Evolutionary conservation across 495 filamentous ascomycete genomes (phyloP).

Genomic region (Aspergillus sparsus): DNA sequence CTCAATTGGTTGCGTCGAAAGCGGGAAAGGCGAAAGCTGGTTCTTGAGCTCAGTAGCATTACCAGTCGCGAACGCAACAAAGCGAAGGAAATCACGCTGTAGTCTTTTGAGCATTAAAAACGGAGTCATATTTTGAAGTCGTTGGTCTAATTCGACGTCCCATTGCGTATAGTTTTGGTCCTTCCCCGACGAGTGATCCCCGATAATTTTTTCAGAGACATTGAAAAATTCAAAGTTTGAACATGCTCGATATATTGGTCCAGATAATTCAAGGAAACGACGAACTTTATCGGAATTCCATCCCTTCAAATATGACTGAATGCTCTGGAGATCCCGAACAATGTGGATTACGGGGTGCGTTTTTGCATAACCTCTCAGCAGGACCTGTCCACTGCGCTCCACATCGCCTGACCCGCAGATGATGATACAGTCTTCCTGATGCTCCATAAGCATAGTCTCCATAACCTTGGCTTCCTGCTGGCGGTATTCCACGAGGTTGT

Average conservation of each 20-base stretch:
- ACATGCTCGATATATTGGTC: constrained; percentile 57
- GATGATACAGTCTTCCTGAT: constrained; percentile 68
- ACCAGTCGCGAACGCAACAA: constrained; percentile 64
- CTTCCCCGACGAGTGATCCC: constrained; percentile 25
- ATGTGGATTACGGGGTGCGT: constrained; percentile 73
- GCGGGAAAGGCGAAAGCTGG: constrained; percentile 67
- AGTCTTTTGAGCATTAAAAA: constrained; percentile 67
- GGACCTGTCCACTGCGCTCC: constrained; percentile 43
- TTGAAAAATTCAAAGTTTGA: constrained; percentile 82
- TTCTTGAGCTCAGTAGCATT: constrained; percentile 52
- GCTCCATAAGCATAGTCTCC: constrained; percentile 60
- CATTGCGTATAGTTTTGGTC: constrained; percentile 34
- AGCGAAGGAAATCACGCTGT: constrained; percentile 69
- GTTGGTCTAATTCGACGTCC: constrained; percentile 40
- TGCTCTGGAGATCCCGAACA: constrained; percentile 63
- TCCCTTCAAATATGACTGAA: constrained; percentile 61
- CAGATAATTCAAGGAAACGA: constrained; percentile 55
- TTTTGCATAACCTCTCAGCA: constrained; percentile 49
- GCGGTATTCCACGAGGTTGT: constrained; percentile 61
- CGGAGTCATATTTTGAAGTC: constrained; percentile 43
- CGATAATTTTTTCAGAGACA: constrained; percentile 41
- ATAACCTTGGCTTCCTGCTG: constrained; percentile 63
- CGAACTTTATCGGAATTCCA: constrained; percentile 55
- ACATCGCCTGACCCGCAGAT: constrained; percentile 62
- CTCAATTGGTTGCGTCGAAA: constrained; percentile 65